These are phyloP conservation scores for Lunasporangiospora selenospora DNA, from an alignment of 192 early-diverging fungal genomes.

Conservation along the genomic window DNA sequence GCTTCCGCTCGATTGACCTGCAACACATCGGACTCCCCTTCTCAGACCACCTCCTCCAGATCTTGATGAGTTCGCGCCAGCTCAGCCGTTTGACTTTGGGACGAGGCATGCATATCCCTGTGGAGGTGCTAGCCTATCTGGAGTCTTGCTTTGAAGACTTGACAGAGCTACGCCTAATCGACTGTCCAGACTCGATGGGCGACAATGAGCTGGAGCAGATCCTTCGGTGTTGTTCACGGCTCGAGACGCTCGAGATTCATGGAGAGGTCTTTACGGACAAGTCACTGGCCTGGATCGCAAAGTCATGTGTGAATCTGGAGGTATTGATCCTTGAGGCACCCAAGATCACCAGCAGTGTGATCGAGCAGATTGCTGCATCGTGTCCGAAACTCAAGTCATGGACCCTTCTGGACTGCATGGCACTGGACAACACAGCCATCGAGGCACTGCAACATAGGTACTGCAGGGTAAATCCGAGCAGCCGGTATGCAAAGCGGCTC, in stretches of 20 bases:
- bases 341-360: constrained; percentile 9
- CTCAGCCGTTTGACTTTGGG: constrained; percentile 10
- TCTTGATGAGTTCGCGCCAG: constrained; percentile 14
- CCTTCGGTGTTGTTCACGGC: constrained; percentile 11
- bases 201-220: constrained; percentile 12
- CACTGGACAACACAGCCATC: background rate
- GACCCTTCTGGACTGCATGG: constrained; percentile 23
- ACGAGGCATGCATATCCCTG: constrained; percentile 3
- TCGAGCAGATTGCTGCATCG: constrained; percentile 8
- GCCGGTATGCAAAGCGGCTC: no score
- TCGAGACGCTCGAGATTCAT: constrained; percentile 22
- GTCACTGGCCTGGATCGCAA: constrained; percentile 21
- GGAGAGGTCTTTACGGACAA: constrained; percentile 35
- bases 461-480: background rate
- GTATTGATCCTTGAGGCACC: constrained; percentile 16
- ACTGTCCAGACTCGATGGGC: constrained; percentile 20
- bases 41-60: constrained; percentile 30
- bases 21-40: constrained; percentile 18
- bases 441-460: constrained; percentile 11
- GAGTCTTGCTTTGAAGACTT: constrained; percentile 14
- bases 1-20: constrained; percentile 31
- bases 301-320: constrained; percentile 27
- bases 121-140: constrained; percentile 13
- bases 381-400: constrained; percentile 21
- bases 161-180: constrained; percentile 12